phyloP scores from a whole-genome alignment of 2,329 filamentous ascomycete species.

The Trichoderma brevicompactum region DNA sequence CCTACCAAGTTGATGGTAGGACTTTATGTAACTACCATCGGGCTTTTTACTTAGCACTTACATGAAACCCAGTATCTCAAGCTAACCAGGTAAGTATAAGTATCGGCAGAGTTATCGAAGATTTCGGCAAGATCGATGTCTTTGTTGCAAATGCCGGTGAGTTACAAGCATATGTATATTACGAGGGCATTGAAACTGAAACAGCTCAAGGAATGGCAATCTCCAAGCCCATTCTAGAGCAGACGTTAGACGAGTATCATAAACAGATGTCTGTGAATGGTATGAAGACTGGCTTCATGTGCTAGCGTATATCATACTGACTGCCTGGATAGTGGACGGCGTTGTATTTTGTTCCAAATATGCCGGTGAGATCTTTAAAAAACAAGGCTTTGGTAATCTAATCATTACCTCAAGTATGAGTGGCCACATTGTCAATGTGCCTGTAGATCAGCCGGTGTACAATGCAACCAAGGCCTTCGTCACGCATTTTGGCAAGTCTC shows the following conservation, averaged over 20 bases:
- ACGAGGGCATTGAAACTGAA: neutral
- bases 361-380: neutral
- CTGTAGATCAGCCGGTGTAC: slow-evolving; percentile 16
- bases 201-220: neutral
- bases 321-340: neutral
- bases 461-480: slow-evolving; percentile 19
- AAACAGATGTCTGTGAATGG: slow-evolving; percentile 9
- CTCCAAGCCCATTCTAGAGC: slow-evolving; percentile 14
- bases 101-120: neutral
- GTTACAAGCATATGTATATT: neutral
- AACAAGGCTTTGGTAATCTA: slow-evolving; percentile 4
- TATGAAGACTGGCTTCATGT: neutral
- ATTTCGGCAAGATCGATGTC: slow-evolving; percentile 19
- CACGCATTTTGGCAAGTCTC: slow-evolving; percentile 19
- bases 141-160: slow-evolving; percentile 22
- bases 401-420: slow-evolving; percentile 20
- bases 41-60: neutral
- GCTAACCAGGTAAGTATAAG: neutral
- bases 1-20: slow-evolving; percentile 10
- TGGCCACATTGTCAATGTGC: slow-evolving; percentile 18
- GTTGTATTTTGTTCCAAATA: slow-evolving; percentile 19
- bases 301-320: neutral
- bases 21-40: neutral
- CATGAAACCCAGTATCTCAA: neutral
- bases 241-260: slow-evolving; percentile 11